These are phyloP conservation scores for Suillus decipiens DNA, from an alignment of 768 basidiomycete species.

Conservation along the genomic window DNA sequence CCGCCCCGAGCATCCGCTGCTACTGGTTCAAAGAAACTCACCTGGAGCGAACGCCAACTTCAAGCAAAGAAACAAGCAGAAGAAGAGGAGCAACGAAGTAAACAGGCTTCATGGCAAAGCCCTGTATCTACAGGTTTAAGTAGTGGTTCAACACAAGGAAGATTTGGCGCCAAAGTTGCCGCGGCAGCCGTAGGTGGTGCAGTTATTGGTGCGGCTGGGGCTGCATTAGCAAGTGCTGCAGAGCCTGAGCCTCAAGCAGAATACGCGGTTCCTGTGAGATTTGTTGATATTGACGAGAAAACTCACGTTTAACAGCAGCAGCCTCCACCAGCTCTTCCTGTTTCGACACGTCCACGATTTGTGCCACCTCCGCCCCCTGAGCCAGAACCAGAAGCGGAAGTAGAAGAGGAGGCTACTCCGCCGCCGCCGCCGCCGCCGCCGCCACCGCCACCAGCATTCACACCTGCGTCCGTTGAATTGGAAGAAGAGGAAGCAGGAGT, in stretches of 20 bases:
- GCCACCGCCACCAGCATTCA: slow-evolving; percentile 35
- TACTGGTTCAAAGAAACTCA: slow-evolving; percentile 69
- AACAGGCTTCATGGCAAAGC: slow-evolving; percentile 49
- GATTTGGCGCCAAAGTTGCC: slow-evolving; percentile 33
- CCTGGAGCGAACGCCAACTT: slow-evolving; percentile 93
- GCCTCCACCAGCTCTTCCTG: slow-evolving; percentile 26
- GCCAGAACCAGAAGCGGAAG: slow-evolving; percentile 24
- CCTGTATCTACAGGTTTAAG: slow-evolving; percentile 35
- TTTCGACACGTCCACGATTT: slow-evolving; percentile 21
- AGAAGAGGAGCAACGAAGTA: slow-evolving; percentile 73
- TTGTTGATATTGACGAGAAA: slow-evolving; percentile 4
- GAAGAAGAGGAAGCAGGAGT: slow-evolving; percentile 19
- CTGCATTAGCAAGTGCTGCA: slow-evolving; percentile 23
- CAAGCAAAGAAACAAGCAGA: slow-evolving; percentile 84
- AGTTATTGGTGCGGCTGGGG: slow-evolving; percentile 31
- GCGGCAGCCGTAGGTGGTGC: slow-evolving; percentile 35
- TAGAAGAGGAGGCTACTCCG: slow-evolving; percentile 21
- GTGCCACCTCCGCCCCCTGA: slow-evolving; percentile 19
- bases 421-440: slow-evolving; percentile 30
- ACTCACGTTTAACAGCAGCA: slow-evolving; percentile 25
- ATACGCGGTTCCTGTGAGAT: slow-evolving; percentile 30
- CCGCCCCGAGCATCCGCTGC: slow-evolving; percentile 22
- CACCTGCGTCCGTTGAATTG: slow-evolving; percentile 29
- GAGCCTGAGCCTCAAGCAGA: slow-evolving; percentile 34
- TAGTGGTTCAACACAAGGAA: slow-evolving; percentile 43